Conservation (phyloP, 257 asterid species). For the Solanum dulcamara region DNA sequence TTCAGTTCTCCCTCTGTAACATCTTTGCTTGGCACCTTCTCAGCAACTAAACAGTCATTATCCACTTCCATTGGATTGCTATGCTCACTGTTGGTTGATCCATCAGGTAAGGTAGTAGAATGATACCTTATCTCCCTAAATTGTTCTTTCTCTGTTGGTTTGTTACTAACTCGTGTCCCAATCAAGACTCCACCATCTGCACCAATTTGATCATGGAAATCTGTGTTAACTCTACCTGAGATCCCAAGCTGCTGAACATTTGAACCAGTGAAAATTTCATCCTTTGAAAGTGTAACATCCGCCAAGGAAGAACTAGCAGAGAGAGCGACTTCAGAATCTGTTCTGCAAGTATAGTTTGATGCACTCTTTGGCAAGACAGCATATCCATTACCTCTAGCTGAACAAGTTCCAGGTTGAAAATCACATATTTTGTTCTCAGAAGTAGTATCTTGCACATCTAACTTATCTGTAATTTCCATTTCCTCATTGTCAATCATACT, state of each 20-base stretch:
- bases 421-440: not conserved
- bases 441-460: not conserved
- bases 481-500: not conserved
- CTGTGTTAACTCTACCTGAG: conserved; percentile 12
- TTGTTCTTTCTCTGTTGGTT: conserved; percentile 8
- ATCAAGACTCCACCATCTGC: conserved; percentile 3
- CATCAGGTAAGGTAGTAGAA: conserved; percentile 9
- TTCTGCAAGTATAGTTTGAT: conserved; percentile 2
- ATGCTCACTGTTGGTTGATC: conserved; percentile 10
- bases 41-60: conserved; percentile 7
- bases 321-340: not conserved
- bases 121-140: conserved; percentile 6
- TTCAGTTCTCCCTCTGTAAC: conserved; percentile 15
- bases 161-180: not conserved
- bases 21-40: conserved; percentile 9
- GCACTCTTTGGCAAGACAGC: conserved; percentile 4
- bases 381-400: not conserved
- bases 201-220: conserved; percentile 10
- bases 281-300: conserved; percentile 17
- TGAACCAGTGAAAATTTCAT: conserved; percentile 1
- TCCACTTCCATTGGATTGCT: conserved; percentile 5
- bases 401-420: not conserved
- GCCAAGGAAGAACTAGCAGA: not conserved
- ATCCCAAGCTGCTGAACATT: conserved; percentile 12
- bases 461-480: not conserved